Percentiles rank a stretch among this genome's conserved stretches.
phyloP scores from a whole-genome alignment of 2,329 filamentous ascomycete genomes.

The Fusarium sp. region DNA sequence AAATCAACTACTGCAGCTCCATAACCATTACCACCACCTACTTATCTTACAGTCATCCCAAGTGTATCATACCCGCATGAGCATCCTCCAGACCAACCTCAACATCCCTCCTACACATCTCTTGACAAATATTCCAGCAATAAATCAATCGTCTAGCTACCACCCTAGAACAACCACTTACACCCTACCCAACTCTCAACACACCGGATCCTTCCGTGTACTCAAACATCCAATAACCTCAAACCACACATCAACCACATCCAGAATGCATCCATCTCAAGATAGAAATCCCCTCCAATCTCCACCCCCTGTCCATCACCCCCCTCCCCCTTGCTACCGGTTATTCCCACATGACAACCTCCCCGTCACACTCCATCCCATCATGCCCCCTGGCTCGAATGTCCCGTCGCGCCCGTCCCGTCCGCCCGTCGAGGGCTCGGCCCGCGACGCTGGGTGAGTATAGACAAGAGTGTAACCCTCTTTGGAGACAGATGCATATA shows the following conservation, averaged over 20 bases:
- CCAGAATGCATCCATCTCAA: slow-evolving; percentile 36
- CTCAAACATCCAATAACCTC: slow-evolving; percentile 15
- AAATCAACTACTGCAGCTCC: slow-evolving; percentile 1
- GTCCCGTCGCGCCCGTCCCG: slow-evolving; percentile 15
- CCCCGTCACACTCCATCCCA: slow-evolving; percentile 25
- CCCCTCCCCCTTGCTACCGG: slow-evolving; percentile 24
- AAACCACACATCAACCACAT: slow-evolving; percentile 15
- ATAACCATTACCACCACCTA: neutral
- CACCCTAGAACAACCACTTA: neutral
- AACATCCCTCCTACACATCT: neutral
- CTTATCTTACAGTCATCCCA: neutral
- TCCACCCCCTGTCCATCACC: slow-evolving; percentile 26
- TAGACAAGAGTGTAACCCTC: slow-evolving; percentile 12
- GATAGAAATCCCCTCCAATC: slow-evolving; percentile 28
- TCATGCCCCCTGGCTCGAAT: neutral
- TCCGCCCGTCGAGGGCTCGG: slow-evolving; percentile 32
- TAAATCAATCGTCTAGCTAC: slow-evolving; percentile 13
- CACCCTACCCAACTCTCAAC: slow-evolving; percentile 11
- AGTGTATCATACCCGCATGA: slow-evolving; percentile 21
- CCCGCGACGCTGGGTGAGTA: slow-evolving; percentile 32
- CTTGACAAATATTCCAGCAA: neutral
- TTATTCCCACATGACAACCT: slow-evolving; percentile 40
- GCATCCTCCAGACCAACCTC: neutral
- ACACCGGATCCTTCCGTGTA: slow-evolving; percentile 19
- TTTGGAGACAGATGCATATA: slow-evolving; percentile 17